Conservation (phyloP, 306 rosid genomes). For the Herpetospermum pedunculosum region DNA sequence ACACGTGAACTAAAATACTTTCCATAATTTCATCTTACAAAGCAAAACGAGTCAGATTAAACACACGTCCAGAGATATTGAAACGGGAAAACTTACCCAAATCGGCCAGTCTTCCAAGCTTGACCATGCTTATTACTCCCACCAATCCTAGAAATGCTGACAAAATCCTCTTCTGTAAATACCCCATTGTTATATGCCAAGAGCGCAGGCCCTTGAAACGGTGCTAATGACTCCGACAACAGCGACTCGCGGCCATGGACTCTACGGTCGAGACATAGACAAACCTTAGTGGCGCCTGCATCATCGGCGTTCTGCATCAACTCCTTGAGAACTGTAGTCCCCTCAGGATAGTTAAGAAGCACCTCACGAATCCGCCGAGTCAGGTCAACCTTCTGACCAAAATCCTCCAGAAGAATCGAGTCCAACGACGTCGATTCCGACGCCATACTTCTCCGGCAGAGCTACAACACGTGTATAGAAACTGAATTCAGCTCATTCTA, state of each 20-base stretch:
- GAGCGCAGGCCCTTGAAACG: conserved; percentile 90
- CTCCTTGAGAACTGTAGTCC: conserved; percentile 92
- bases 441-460: conserved; percentile 8
- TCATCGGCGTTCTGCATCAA: conserved; percentile 94
- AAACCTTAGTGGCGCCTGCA: conserved; percentile 84
- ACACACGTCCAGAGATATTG: not conserved
- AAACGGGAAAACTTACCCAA: conserved; percentile 41
- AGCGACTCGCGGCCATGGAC: conserved; percentile 43
- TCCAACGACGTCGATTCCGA: conserved; percentile 24
- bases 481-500: not conserved
- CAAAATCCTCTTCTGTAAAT: conserved; percentile 83
- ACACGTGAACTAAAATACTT: not conserved
- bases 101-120: conserved; percentile 87
- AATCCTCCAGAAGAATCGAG: conserved; percentile 72
- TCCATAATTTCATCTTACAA: not conserved
- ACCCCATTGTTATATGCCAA: conserved; percentile 78
- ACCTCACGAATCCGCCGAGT: conserved; percentile 96
- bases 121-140: conserved; percentile 83
- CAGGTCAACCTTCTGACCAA: conserved; percentile 94
- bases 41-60: not conserved
- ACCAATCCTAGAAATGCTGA: conserved; percentile 85
- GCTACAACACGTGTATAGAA: not conserved
- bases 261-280: conserved; percentile 79
- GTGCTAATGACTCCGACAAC: conserved; percentile 48
- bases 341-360: conserved; percentile 89